A percentile compares a stretch with the other conserved stretches of the same genome.
Conservation (phyloP, 73 alveolate genomes). For the Tetrahymena elliotti region DNA sequence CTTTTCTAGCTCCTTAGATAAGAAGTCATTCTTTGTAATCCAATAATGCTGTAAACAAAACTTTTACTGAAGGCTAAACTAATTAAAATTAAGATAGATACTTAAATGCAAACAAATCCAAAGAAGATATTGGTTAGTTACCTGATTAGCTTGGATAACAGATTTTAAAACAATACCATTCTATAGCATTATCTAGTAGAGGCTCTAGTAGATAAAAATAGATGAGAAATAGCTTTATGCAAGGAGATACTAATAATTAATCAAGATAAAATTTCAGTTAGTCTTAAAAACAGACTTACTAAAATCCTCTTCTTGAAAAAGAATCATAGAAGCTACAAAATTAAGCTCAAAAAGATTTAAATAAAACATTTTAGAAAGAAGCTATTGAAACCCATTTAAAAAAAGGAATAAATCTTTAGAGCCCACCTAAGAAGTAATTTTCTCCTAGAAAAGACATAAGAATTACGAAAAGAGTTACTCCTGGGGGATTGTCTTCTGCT, state of each 20-base stretch:
- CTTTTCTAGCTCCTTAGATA: not conserved
- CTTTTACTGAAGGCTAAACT: constrained; percentile 6
- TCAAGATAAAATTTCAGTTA: not conserved
- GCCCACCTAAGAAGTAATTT: not conserved
- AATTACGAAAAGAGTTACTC: not conserved
- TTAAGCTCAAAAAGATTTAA: not conserved
- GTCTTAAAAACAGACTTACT: not conserved
- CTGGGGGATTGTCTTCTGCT: not conserved
- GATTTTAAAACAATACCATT: not conserved
- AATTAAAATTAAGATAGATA: not conserved
- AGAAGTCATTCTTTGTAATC: not conserved
- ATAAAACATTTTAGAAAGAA: not conserved
- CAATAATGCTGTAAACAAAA: not conserved
- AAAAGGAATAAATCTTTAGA: not conserved
- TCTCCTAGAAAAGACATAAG: not conserved
- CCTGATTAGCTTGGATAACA: not conserved
- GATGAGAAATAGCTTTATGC: not conserved
- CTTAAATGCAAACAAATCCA: not conserved
- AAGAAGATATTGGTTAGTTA: not conserved
- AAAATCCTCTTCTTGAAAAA: not conserved
- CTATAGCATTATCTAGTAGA: not conserved
- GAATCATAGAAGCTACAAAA: not conserved
- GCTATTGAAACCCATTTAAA: not conserved
- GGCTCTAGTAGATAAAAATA: not conserved
- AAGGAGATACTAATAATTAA: not conserved